Evolutionary conservation across 2,329 filamentous ascomycete species (phyloP).

Genomic region (Huntiella bhutanensis): DNA sequence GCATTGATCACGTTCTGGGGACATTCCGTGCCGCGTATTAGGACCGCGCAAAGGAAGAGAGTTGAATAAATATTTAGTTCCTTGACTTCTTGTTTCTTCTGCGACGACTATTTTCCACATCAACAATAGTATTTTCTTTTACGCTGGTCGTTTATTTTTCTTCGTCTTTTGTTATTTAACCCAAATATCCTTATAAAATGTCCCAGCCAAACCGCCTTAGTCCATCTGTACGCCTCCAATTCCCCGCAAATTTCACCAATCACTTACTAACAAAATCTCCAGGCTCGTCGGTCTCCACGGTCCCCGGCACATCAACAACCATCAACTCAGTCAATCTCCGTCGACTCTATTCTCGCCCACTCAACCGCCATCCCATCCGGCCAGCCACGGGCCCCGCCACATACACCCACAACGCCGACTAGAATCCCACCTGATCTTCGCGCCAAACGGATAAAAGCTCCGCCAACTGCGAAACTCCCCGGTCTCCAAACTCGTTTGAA

Average conservation of each 20-base stretch:
- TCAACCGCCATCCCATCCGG: constrained; percentile 89
- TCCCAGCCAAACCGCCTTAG: not conserved
- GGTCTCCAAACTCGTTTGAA: constrained; percentile 26
- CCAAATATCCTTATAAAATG: not conserved
- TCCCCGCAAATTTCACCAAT: not conserved
- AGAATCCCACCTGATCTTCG: constrained; percentile 13
- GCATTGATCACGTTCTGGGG: too few species aligned
- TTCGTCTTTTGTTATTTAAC: not conserved
- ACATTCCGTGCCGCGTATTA: too few species aligned
- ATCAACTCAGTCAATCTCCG: constrained; percentile 40
- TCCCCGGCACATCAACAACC: not conserved
- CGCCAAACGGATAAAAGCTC: constrained; percentile 10
- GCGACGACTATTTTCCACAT: not conserved
- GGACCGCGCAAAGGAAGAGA: too few species aligned
- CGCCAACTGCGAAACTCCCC: constrained; percentile 9
- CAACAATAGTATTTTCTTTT: not conserved
- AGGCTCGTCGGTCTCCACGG: constrained; percentile 5
- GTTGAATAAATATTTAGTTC: too few species aligned
- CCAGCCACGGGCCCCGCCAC: constrained; percentile 58
- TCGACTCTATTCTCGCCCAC: constrained; percentile 90
- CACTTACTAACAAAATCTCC: not conserved
- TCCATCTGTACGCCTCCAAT: not conserved
- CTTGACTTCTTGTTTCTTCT: not conserved
- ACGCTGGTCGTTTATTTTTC: not conserved
- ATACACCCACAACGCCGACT: constrained; percentile 18